Base-by-base conservation (phyloP, 2,329 filamentous ascomycete genomes). In the Ascochyta koolunga region DNA sequence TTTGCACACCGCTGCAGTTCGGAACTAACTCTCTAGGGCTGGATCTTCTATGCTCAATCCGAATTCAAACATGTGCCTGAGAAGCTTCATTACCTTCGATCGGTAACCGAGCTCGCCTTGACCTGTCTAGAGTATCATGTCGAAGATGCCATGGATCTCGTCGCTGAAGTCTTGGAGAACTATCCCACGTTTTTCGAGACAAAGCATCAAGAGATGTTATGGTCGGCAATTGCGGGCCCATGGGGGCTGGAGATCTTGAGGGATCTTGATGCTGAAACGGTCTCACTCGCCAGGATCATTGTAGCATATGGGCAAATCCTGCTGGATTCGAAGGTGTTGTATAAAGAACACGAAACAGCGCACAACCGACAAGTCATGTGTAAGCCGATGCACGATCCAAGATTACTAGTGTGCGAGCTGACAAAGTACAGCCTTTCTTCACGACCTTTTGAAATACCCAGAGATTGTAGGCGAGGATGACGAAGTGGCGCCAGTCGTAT, bases 401-500 rank as follows among this genome's bases (percentile, higher is more conserved):
- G 21, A 3, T 9, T 27, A 6, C 16, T 22, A 7, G 11, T 10
- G 2, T 37, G 22, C 32, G 22, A 24, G 36, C 62, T 67, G 37
- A 65, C 44, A 11, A 5, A 13, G 13, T 24, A 1, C 19, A 74
- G 71, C 68, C 8, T 82, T 80, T 29, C 78, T 90, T n/a, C 85
- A 83, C 55, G 84, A 86, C 4, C 80, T 95, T 5, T 78, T 93
- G 21, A 82, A 82, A 18, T 83, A 86, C 11, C 79, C 85, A 11
- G 89, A 90, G 1, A 83, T 85, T 62, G 84, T 89, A 1, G 86
- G 87, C 1, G 83, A 83, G 4, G 89, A 93, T 50, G 89, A 95
- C 65, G 86, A 85, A 59, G 85, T 92, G 10, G 92, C 91, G 50
- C 83, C 89, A 0, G 84, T 86, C 1, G 85, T 87, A 1, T 80